Evolutionary conservation across 352 stramenopile genomes (phyloP).

Genomic region (Pythium sp.): DNA sequence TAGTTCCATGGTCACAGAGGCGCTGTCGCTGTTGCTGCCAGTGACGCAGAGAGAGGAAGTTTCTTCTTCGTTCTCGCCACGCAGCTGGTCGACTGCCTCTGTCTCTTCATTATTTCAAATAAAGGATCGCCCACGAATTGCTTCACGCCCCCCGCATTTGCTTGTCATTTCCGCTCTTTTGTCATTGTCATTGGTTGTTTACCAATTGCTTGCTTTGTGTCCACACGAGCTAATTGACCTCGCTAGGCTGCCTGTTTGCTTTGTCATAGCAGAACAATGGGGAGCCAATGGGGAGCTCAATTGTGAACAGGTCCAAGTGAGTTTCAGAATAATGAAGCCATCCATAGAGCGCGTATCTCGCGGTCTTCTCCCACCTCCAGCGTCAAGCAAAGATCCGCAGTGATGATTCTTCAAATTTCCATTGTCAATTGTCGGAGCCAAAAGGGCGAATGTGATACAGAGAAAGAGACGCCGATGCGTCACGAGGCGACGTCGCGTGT

Average conservation of each 20-base stretch:
- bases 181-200: too few species aligned
- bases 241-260: not conserved
- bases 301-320: not conserved
- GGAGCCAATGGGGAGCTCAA: not conserved
- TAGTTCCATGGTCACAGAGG: conserved; percentile 39
- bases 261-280: not conserved
- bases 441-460: not conserved
- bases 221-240: not conserved
- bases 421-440: not conserved
- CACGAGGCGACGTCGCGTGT: not conserved
- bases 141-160: conserved; percentile 14
- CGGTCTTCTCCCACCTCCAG: not conserved
- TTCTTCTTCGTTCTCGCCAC: too few species aligned
- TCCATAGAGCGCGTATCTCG: not conserved
- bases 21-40: conserved; percentile 20
- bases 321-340: not conserved
- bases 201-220: not conserved
- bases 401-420: not conserved
- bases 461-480: not conserved
- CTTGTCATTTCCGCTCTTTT: not conserved
- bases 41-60: not conserved
- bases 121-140: conserved; percentile 51
- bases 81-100: conserved; percentile 21
- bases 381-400: not conserved
- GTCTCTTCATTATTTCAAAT: conserved; percentile 78